phyloP scores from a whole-genome alignment of 2,329 filamentous ascomycete species.

The Daldinia sp. region DNA sequence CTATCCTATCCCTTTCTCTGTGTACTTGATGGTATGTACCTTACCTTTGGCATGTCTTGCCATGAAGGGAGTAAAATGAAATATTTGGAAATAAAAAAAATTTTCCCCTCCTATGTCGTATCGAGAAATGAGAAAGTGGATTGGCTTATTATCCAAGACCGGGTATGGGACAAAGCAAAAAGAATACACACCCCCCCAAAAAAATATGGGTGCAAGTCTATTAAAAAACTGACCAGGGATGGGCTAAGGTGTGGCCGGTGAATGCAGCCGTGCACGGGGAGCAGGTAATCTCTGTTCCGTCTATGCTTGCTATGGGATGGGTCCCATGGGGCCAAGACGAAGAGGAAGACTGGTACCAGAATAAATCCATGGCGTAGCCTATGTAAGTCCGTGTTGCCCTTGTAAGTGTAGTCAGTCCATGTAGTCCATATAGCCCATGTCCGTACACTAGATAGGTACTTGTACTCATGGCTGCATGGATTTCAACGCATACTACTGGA shows the following conservation, averaged over 20 bases:
- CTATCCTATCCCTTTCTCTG: constrained; percentile 11
- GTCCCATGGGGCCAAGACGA: constrained; percentile 19
- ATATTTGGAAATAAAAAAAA: constrained; percentile 36
- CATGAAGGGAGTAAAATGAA: constrained; percentile 38
- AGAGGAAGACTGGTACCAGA: constrained; percentile 19
- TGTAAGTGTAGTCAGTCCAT: background rate
- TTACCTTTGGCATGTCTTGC: constrained; percentile 27
- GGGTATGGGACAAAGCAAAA: constrained; percentile 33
- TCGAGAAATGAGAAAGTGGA: constrained; percentile 43
- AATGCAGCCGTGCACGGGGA: constrained; percentile 38
- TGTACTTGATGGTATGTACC: constrained; percentile 9
- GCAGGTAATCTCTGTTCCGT: constrained; percentile 34
- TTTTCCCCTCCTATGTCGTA: constrained; percentile 35
- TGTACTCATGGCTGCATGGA: constrained; percentile 43
- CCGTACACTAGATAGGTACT: constrained; percentile 16
- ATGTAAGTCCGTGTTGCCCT: background rate
- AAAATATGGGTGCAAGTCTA: constrained; percentile 38
- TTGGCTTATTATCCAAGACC: constrained; percentile 33
- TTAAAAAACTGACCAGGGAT: constrained; percentile 32
- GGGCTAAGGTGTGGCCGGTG: constrained; percentile 42
- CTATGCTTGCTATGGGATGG: constrained; percentile 12
- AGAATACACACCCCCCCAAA: constrained; percentile 17
- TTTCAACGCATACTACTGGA: constrained; percentile 44
- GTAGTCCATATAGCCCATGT: background rate
- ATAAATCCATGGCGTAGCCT: constrained; percentile 16